Evolutionary conservation across 169 alveolate genomes (phyloP).

Genomic region (Plasmodium berghei): DNA sequence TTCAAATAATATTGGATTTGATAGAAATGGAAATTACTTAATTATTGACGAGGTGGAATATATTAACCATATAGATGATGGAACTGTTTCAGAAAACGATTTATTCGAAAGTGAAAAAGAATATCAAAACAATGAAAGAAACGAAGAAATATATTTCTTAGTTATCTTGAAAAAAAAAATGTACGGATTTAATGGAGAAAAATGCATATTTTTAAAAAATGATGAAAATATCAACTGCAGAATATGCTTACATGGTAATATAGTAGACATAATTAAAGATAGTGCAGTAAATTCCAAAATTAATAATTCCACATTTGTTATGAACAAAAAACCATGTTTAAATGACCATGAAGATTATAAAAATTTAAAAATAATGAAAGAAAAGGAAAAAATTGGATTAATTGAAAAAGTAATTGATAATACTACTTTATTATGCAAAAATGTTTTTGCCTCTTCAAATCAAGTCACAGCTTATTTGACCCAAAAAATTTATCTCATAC

Average conservation of each 20-base stretch:
- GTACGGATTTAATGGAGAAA: slow-evolving; percentile 23
- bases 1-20: background rate
- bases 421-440: slow-evolving; percentile 25
- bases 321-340: slow-evolving; percentile 32
- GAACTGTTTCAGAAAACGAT: background rate
- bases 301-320: slow-evolving; percentile 11
- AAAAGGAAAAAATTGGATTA: slow-evolving; percentile 38
- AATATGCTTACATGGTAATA: slow-evolving; percentile 45
- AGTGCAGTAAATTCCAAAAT: background rate
- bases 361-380: slow-evolving; percentile 26
- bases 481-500: slow-evolving; percentile 20
- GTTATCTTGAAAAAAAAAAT: slow-evolving; percentile 32
- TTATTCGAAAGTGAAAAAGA: background rate
- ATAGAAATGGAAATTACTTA: slow-evolving; percentile 4
- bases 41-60: background rate
- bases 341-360: slow-evolving; percentile 21
- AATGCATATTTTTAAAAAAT: slow-evolving; percentile 55
- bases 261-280: slow-evolving; percentile 33
- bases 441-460: slow-evolving; percentile 26
- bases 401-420: slow-evolving; percentile 43
- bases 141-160: slow-evolving; percentile 27
- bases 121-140: background rate
- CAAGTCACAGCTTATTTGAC: slow-evolving; percentile 23
- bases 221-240: slow-evolving; percentile 45
- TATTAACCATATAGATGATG: background rate